A percentile compares a stretch with the other conserved stretches of the same genome.
Conservation (phyloP, 352 stramenopile genomes). For the Phytophthora europaea region DNA sequence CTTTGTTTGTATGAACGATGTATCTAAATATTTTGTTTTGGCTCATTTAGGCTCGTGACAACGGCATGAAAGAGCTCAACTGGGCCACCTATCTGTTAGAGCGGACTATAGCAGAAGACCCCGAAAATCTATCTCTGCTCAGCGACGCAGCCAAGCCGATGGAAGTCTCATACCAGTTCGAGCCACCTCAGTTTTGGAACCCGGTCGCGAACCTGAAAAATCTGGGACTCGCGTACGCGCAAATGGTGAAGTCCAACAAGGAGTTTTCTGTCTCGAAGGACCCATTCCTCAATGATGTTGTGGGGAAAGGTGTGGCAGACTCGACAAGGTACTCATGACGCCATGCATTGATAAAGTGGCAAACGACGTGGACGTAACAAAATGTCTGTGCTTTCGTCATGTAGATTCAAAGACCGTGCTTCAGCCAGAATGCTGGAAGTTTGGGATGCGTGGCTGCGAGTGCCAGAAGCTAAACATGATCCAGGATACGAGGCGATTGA, state of each 20-base stretch:
- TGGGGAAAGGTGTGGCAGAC: slow-evolving; percentile 51
- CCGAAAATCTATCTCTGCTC: slow-evolving; percentile 73
- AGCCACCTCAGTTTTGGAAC: slow-evolving; percentile 71
- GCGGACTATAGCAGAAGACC: slow-evolving; percentile 77
- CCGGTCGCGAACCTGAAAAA: slow-evolving; percentile 91
- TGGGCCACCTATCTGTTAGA: slow-evolving; percentile 93
- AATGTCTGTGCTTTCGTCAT: slow-evolving; percentile 5
- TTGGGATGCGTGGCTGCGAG: slow-evolving; percentile 65
- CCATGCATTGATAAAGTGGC: not conserved
- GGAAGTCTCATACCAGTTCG: slow-evolving; percentile 73
- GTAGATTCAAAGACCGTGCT: slow-evolving; percentile 75
- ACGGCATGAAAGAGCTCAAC: slow-evolving; percentile 80
- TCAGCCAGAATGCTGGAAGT: slow-evolving; percentile 77
- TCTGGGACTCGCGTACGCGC: slow-evolving; percentile 93
- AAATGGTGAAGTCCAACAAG: slow-evolving; percentile 91
- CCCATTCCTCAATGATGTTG: slow-evolving; percentile 61
- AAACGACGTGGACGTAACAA: not conserved
- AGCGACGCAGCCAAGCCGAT: slow-evolving; percentile 79
- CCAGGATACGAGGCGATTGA: slow-evolving; percentile 62
- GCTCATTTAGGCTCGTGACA: slow-evolving; percentile 62
- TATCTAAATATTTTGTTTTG: not conserved
- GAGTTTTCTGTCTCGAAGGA: slow-evolving; percentile 50
- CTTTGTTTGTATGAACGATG: not conserved
- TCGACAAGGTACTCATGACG: slow-evolving; percentile 38
- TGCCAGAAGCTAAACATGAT: slow-evolving; percentile 60